These are phyloP conservation scores for Pleurotus tuber-regium DNA, from an alignment of 768 basidiomycete species.

Conservation along the genomic window DNA sequence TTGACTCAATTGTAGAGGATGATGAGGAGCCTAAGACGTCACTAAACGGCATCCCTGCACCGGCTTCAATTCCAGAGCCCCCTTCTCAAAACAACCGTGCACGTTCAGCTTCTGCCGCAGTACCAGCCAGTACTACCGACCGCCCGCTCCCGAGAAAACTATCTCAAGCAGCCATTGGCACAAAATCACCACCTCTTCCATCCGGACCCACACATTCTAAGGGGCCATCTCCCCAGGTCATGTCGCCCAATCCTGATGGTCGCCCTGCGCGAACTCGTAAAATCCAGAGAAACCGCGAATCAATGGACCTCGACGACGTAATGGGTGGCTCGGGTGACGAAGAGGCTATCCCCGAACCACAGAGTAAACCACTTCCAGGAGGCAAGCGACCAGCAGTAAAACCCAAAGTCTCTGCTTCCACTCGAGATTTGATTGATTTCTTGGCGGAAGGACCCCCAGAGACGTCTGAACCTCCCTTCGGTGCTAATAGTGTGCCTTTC, in stretches of 20 bases:
- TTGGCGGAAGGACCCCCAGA: conserved; percentile 54
- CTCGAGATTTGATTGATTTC: conserved; percentile 57
- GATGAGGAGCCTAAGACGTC: conserved; percentile 46
- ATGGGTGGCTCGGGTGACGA: conserved; percentile 73
- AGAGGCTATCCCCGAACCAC: conserved; percentile 24
- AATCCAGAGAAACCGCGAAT: conserved; percentile 58
- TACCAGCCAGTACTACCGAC: conserved; percentile 17
- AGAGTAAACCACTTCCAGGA: conserved; percentile 17
- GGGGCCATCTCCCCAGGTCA: neutral
- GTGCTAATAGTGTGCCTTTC: conserved; percentile 44
- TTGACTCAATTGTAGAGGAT: conserved; percentile 66
- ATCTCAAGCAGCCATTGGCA: conserved; percentile 1
- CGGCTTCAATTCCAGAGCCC: conserved; percentile 28
- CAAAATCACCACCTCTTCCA: neutral
- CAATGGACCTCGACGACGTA: conserved; percentile 71
- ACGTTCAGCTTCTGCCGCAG: conserved; percentile 41
- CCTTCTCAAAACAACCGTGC: conserved; percentile 30
- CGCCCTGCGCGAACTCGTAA: conserved; percentile 48
- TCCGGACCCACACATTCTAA: neutral
- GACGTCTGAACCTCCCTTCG: conserved; percentile 32
- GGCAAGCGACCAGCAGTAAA: conserved; percentile 19
- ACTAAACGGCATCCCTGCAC: conserved; percentile 35
- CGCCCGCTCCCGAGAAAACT: neutral
- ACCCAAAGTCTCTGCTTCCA: conserved; percentile 37
- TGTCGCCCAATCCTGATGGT: neutral